These are phyloP conservation scores for Lepidium aucheri DNA, from an alignment of 345 rosid species.

Conservation along the genomic window DNA sequence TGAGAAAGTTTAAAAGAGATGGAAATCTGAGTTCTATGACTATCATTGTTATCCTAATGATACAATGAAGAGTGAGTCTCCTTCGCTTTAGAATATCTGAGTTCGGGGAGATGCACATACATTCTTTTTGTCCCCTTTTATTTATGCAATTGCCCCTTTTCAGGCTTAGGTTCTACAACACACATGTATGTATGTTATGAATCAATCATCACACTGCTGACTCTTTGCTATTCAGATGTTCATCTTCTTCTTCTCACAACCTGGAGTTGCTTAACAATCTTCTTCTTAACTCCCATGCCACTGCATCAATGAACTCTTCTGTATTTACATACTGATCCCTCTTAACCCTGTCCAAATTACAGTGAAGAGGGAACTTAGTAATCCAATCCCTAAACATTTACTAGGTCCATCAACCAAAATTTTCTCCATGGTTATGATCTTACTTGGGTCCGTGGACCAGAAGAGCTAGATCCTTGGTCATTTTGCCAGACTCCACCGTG, in stretches of 20 bases:
- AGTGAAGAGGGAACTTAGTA: background rate
- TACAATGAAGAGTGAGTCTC: background rate
- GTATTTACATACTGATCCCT: constrained; percentile 53
- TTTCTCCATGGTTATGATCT: background rate
- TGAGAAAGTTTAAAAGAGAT: background rate
- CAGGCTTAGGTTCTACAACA: background rate
- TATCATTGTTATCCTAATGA: background rate
- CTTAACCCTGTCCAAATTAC: constrained; percentile 31
- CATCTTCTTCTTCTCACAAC: constrained; percentile 3
- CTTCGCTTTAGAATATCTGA: background rate
- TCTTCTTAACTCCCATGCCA: constrained; percentile 48
- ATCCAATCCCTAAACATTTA: background rate
- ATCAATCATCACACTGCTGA: background rate
- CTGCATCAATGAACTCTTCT: constrained; percentile 67
- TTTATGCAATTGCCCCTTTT: background rate
- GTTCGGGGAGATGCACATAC: background rate
- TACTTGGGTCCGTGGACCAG: constrained; percentile 60
- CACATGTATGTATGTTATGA: background rate
- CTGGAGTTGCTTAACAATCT: constrained; percentile 42
- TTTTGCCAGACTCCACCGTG: constrained; percentile 65
- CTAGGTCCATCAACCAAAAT: background rate
- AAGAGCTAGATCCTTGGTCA: constrained; percentile 81
- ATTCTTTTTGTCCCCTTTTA: background rate
- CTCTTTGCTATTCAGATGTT: background rate
- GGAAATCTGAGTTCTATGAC: background rate